Evolutionary conservation across 2,329 filamentous ascomycete species (phyloP).

Genomic region (Fusarium beomiforme): DNA sequence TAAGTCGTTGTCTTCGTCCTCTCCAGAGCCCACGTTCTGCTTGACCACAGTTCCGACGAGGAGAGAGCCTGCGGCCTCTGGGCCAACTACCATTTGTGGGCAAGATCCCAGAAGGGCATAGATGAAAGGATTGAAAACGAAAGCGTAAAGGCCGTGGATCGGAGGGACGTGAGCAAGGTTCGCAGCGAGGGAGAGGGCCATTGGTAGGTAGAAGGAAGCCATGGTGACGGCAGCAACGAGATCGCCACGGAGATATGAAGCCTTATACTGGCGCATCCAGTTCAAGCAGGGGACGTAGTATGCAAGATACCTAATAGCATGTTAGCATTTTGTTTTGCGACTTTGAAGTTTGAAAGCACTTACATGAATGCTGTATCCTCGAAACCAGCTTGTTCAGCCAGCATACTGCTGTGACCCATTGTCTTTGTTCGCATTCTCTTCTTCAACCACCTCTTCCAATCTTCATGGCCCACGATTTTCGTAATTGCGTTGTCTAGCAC

Average conservation of each 20-base stretch:
- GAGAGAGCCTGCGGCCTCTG: constrained; percentile 92
- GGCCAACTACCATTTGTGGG: constrained; percentile 92
- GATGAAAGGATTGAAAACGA: constrained; percentile 90
- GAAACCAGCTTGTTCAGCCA: constrained; percentile 79
- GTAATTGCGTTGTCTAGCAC: constrained; percentile 53
- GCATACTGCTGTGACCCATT: constrained; percentile 76
- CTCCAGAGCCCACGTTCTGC: constrained; percentile 75
- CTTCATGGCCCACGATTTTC: constrained; percentile 51
- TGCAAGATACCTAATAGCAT: constrained; percentile 74
- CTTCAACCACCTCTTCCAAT: constrained; percentile 62
- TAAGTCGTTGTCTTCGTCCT: constrained; percentile 68
- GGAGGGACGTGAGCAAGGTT: constrained; percentile 94
- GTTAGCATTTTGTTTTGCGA: constrained; percentile 10
- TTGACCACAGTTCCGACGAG: constrained; percentile 89
- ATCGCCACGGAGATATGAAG: constrained; percentile 85
- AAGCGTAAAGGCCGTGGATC: constrained; percentile 93
- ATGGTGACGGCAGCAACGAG: constrained; percentile 91
- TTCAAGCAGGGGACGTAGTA: constrained; percentile 94
- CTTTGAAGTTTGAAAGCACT: constrained; percentile 41
- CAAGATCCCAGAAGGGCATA: constrained; percentile 93
- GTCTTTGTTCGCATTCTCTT: constrained; percentile 68
- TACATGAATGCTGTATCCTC: constrained; percentile 80
- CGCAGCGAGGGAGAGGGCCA: constrained; percentile 91
- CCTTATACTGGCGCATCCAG: constrained; percentile 89
- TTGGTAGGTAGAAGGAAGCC: constrained; percentile 97